Base-by-base conservation (phyloP, 495 filamentous ascomycete species). In the Lophiotrema nucula region DNA sequence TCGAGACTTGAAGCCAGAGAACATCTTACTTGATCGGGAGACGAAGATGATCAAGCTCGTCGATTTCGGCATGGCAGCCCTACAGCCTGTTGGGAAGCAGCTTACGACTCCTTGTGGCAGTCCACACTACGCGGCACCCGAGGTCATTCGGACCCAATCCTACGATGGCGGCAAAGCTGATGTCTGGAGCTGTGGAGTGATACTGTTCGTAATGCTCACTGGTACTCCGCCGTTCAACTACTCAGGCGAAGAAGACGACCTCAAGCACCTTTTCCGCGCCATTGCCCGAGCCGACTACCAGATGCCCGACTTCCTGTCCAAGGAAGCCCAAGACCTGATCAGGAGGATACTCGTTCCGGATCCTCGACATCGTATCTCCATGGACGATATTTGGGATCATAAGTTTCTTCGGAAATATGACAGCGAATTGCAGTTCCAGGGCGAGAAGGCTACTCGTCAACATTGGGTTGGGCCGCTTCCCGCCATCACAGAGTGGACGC, bases 31-130 rank as follows among this genome's bases (percentile, higher is more conserved):
- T 24, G 88, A 90, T 54, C 71, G 70, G 4, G 71, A 83, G 12
- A 77, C 79, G 21, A 35, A 64, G 33, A 83, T 88, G 41, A 79
- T 97, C 70, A 97, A 97, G 72, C 82, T 99, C 33, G 92, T 89
- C 27, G 93, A 99, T 70, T 99, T 97, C 70, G 92, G 93, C 16
- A 96, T 99, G 90, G 93, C 95, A 16, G 91, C 90, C 12, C 74
- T 97, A 25, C 92, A 97, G 60, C 92, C 95, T 24, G 75, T 78
- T 13, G 81, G 79, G 22, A 82, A 88, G 60, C 83, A 82, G 72
- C 77, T 99, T 31, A 85, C 79, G 33, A 96, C 92, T 0, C 89
- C 92, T 1, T 99, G 93, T 66, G 93, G 93, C 38, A 97, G 95
- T 56, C 92, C 92, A 3, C 93, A 97, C 71, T 97, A 97, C 64